phyloP scores from a whole-genome alignment of 306 rosid genomes.

The Cucumis sativus region DNA sequence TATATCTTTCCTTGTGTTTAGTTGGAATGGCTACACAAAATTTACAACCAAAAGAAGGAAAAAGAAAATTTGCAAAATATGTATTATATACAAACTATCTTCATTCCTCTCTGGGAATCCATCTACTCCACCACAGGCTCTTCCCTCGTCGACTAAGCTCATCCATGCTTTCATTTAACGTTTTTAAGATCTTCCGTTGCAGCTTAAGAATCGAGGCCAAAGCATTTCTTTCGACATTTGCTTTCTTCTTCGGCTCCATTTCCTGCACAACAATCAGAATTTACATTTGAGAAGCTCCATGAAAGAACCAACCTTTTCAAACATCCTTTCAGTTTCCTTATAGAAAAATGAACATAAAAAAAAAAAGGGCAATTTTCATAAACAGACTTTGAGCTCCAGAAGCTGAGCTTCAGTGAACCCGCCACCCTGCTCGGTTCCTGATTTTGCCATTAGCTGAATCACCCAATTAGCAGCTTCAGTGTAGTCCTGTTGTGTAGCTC shows the following conservation, averaged over 20 bases:
- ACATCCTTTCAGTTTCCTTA: not conserved
- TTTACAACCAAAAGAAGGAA: slow-evolving; percentile 23
- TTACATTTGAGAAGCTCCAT: not conserved
- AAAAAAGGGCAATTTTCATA: not conserved
- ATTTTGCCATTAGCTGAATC: slow-evolving; percentile 71
- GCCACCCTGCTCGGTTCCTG: slow-evolving; percentile 74
- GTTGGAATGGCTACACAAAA: slow-evolving; percentile 33
- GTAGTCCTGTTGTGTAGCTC: slow-evolving; percentile 82
- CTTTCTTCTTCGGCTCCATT: slow-evolving; percentile 62
- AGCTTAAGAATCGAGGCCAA: slow-evolving; percentile 72
- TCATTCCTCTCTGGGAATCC: slow-evolving; percentile 96
- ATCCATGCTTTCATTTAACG: slow-evolving; percentile 78
- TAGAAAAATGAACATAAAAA: not conserved
- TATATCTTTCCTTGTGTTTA: slow-evolving; percentile 11
- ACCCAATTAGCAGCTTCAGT: slow-evolving; percentile 83
- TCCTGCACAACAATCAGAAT: slow-evolving; percentile 28
- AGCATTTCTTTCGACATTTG: slow-evolving; percentile 48
- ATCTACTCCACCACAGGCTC: slow-evolving; percentile 94
- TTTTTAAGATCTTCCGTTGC: slow-evolving; percentile 58
- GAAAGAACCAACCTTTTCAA: not conserved
- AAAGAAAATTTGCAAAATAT: slow-evolving; percentile 2
- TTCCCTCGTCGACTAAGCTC: slow-evolving; percentile 57
- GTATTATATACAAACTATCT: slow-evolving; percentile 12
- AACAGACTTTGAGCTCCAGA: slow-evolving; percentile 54
- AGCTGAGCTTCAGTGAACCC: slow-evolving; percentile 98